Percentiles rank a stretch among this genome's conserved stretches.
These are phyloP conservation scores for Yarrowia sp. DNA, from an alignment of 805 yeast species.

Conservation along the genomic window DNA sequence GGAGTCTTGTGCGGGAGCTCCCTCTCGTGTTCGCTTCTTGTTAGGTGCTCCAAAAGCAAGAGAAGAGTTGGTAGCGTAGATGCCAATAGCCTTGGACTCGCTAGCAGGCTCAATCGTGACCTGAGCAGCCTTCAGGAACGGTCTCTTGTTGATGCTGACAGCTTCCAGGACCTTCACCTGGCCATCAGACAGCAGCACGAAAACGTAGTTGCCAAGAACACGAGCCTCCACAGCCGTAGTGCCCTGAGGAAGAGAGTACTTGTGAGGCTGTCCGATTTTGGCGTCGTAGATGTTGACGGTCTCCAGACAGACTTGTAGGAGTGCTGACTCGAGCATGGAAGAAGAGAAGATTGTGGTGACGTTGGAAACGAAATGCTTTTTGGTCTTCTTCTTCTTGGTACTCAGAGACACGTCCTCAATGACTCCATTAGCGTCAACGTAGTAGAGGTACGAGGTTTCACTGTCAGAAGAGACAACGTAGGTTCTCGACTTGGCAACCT, in stretches of 20 bases:
- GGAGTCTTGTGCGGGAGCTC: conserved; percentile 26
- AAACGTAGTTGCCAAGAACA: conserved; percentile 8
- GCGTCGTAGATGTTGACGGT: conserved; percentile 41
- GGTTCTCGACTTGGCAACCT: conserved; percentile 28
- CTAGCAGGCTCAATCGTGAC: conserved; percentile 22
- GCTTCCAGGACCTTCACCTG: conserved; percentile 32
- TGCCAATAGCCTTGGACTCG: conserved; percentile 17
- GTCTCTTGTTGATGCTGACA: conserved; percentile 28
- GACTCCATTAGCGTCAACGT: conserved; percentile 19
- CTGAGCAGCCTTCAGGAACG: conserved; percentile 28
- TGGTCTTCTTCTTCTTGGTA: conserved; percentile 36
- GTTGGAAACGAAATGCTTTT: conserved; percentile 19
- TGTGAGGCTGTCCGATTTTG: conserved; percentile 41
- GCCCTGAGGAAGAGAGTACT: conserved; percentile 36
- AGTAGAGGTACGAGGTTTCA: conserved; percentile 17
- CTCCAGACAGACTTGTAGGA: conserved; percentile 37
- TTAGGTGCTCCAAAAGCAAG: conserved; percentile 5
- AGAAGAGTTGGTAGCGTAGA: conserved; percentile 23
- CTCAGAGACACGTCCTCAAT: conserved; percentile 31
- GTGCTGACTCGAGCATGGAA: conserved; percentile 4
- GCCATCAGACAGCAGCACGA: conserved; percentile 30
- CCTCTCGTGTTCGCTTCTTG: conserved; percentile 30
- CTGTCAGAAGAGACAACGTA: conserved; percentile 24
- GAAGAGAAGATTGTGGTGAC: conserved; percentile 32
- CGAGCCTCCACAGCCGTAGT: conserved; percentile 31